phyloP scores from a whole-genome alignment of 2,329 filamentous ascomycete species.

The Aureobasidium sp. region DNA sequence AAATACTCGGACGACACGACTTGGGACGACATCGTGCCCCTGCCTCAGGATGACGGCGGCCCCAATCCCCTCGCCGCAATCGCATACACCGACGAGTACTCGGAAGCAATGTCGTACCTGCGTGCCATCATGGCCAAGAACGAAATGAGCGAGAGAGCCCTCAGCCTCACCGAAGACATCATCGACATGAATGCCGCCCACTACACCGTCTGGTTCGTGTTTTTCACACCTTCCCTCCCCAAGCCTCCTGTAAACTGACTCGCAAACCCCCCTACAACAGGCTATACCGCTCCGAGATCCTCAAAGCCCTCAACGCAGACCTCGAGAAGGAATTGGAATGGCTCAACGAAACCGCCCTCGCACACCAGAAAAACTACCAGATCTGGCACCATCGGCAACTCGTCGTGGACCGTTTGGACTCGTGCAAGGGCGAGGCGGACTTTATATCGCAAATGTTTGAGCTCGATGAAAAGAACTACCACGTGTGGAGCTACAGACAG shows the following conservation, averaged over 20 bases:
- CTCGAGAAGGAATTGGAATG: constrained; percentile 68
- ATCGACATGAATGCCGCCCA: constrained; percentile 92
- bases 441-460: constrained; percentile 76
- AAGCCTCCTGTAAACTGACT: background rate
- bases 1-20: constrained; percentile 57
- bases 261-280: constrained; percentile 25
- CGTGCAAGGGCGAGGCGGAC: constrained; percentile 57
- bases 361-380: constrained; percentile 95
- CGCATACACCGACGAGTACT: constrained; percentile 81
- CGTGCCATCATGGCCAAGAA: constrained; percentile 85
- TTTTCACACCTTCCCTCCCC: background rate
- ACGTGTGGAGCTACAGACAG: constrained; percentile 94
- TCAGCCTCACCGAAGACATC: constrained; percentile 78
- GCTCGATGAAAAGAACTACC: constrained; percentile 92
- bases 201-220: constrained; percentile 83
- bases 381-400: constrained; percentile 69
- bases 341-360: constrained; percentile 74
- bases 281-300: constrained; percentile 77
- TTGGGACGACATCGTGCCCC: constrained; percentile 78
- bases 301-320: constrained; percentile 57
- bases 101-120: constrained; percentile 86
- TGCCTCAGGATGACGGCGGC: constrained; percentile 73
- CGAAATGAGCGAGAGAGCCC: constrained; percentile 69
- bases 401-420: constrained; percentile 46
- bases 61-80: constrained; percentile 76